These are phyloP conservation scores for Epichloe bromicola DNA, from an alignment of 2,329 filamentous ascomycete species.

Conservation along the genomic window DNA sequence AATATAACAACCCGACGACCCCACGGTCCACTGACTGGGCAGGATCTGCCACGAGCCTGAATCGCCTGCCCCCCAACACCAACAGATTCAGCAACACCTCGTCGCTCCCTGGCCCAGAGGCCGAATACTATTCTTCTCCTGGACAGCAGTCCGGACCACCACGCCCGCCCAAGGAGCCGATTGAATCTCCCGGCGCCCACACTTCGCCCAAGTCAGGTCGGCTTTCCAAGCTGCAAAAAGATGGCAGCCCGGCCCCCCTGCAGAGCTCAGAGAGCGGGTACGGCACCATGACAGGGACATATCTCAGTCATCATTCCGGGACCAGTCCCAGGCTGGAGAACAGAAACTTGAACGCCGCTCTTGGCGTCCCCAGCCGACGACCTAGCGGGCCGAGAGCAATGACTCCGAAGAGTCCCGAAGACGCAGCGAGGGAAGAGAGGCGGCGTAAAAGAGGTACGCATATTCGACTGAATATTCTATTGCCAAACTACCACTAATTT, in stretches of 20 bases:
- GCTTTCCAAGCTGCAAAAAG: slow-evolving; percentile 34
- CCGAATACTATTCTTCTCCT: slow-evolving; percentile 34
- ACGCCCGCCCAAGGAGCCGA: slow-evolving; percentile 49
- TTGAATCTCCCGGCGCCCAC: slow-evolving; percentile 28
- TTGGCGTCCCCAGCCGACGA: slow-evolving; percentile 37
- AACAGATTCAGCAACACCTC: slow-evolving; percentile 37
- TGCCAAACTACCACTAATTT: not conserved
- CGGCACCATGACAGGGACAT: slow-evolving; percentile 32
- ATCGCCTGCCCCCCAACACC: slow-evolving; percentile 35
- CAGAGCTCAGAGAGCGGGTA: slow-evolving; percentile 43
- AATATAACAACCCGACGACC: slow-evolving; percentile 49
- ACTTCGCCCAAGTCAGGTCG: slow-evolving; percentile 35
- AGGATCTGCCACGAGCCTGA: slow-evolving; percentile 45
- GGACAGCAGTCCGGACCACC: slow-evolving; percentile 33
- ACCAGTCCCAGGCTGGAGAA: slow-evolving; percentile 46
- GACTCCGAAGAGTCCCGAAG: slow-evolving; percentile 42
- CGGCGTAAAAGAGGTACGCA: slow-evolving; percentile 44
- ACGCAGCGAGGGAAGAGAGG: slow-evolving; percentile 32
- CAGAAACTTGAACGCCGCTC: slow-evolving; percentile 40
- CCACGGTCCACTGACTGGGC: slow-evolving; percentile 50
- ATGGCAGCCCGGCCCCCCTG: slow-evolving; percentile 43
- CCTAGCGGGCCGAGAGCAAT: slow-evolving; percentile 48
- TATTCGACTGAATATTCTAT: not conserved
- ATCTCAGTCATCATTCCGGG: slow-evolving; percentile 37
- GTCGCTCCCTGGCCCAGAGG: slow-evolving; percentile 19